Evolutionary conservation across 208 protist species (phyloP).

Genomic region (Crithidia brevicula): DNA sequence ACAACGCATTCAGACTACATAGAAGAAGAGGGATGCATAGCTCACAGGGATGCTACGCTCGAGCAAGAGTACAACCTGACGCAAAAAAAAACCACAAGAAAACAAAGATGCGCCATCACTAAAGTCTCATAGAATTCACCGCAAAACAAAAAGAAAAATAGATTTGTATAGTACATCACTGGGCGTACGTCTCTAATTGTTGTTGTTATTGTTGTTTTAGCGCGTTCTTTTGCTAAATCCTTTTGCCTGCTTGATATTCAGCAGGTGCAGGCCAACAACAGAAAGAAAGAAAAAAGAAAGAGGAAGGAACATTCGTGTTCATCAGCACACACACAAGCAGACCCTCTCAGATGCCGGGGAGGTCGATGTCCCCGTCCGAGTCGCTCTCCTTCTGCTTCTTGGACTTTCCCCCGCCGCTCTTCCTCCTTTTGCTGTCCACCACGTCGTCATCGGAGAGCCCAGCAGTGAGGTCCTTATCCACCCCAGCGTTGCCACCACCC

Average conservation of each 20-base stretch:
- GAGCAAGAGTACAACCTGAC: neutral
- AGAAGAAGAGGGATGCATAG: conserved; percentile 4
- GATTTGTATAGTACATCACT: conserved; percentile 10
- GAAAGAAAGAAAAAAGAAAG: conserved; percentile 13
- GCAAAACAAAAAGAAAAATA: conserved; percentile 9
- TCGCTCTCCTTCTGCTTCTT: conserved; percentile 49
- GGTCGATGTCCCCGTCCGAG: conserved; percentile 76
- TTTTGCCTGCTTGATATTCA: too few relatives aligned
- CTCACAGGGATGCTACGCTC: neutral
- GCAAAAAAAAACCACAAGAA: neutral
- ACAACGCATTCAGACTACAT: too few relatives aligned
- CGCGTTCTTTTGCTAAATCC: too few relatives aligned
- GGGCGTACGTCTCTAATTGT: conserved; percentile 9
- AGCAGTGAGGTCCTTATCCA: conserved; percentile 35
- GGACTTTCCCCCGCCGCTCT: conserved; percentile 9
- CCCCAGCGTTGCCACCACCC: conserved; percentile 24
- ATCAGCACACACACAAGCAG: neutral
- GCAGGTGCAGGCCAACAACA: too few relatives aligned
- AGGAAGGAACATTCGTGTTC: neutral
- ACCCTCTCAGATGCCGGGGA: conserved; percentile 63
- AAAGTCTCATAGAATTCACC: neutral
- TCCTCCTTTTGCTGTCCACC: conserved; percentile 25
- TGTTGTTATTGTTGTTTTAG: too few relatives aligned
- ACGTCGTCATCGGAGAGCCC: conserved; percentile 51
- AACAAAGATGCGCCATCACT: neutral